phyloP scores from a whole-genome alignment of 1,284 basidiomycete species.

The Amylostereum chailletii region DNA sequence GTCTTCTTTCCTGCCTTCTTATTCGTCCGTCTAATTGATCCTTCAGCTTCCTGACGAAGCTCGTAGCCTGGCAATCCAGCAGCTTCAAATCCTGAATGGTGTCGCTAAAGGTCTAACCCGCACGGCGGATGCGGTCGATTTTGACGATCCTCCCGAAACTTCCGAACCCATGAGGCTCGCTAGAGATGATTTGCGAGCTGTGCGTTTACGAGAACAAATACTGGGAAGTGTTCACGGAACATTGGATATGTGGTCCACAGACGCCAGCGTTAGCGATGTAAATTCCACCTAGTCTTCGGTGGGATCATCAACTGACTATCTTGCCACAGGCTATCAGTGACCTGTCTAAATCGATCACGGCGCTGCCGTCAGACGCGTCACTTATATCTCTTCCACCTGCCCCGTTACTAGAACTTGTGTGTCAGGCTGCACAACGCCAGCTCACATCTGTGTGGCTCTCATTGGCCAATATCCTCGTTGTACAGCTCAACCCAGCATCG shows the following conservation, averaged over 20 bases:
- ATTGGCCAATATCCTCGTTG: conserved; percentile 68
- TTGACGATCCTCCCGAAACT: conserved; percentile 48
- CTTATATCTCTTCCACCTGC: conserved; percentile 72
- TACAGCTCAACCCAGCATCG: conserved; percentile 70
- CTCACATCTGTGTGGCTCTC: conserved; percentile 80
- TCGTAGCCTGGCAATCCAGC: conserved; percentile 47
- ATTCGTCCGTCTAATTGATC: conserved; percentile 4
- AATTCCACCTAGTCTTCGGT: conserved; percentile 18
- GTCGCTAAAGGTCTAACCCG: conserved; percentile 80
- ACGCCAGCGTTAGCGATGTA: conserved; percentile 71
- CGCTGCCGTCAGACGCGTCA: conserved; percentile 62
- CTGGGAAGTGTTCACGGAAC: conserved; percentile 48
- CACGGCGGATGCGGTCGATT: conserved; percentile 58
- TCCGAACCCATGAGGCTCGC: conserved; percentile 46
- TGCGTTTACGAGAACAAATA: conserved; percentile 55
- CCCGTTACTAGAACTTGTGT: conserved; percentile 73
- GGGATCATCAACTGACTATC: background rate
- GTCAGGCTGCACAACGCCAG: conserved; percentile 62
- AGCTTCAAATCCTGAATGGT: conserved; percentile 73
- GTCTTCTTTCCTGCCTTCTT: conserved; percentile 12
- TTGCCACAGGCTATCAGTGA: conserved; percentile 59
- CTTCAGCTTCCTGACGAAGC: conserved; percentile 62
- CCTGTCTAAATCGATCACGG: conserved; percentile 74
- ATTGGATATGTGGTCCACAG: conserved; percentile 69
- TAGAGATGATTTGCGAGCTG: conserved; percentile 57